Evolutionary conservation across 2,329 filamentous ascomycete species (phyloP).

Genomic region (Fusarium azukiicola): DNA sequence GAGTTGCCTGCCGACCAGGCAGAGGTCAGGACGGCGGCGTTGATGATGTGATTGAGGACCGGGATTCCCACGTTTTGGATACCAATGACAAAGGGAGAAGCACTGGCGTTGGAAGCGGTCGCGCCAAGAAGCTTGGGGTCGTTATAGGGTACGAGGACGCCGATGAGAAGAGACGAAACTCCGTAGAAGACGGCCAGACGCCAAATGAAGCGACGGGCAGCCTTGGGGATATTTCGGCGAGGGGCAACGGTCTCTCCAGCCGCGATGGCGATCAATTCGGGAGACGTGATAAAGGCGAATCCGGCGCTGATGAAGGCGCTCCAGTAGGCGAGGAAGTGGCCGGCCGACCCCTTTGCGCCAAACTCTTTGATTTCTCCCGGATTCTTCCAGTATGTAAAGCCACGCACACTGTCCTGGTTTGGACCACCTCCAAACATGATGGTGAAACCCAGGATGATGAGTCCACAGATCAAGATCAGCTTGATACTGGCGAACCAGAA

Average conservation of each 20-base stretch:
- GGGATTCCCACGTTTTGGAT: constrained; percentile 83
- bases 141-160: constrained; percentile 32
- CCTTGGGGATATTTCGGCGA: constrained; percentile 57
- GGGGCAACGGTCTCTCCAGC: constrained; percentile 60
- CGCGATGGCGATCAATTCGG: constrained; percentile 55
- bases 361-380: constrained; percentile 73
- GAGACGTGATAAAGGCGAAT: constrained; percentile 57
- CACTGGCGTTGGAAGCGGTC: constrained; percentile 67
- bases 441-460: constrained; percentile 70
- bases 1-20: constrained; percentile 82
- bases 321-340: constrained; percentile 80
- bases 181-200: constrained; percentile 57
- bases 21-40: constrained; percentile 83
- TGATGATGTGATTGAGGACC: constrained; percentile 83
- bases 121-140: constrained; percentile 76
- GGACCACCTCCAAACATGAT: constrained; percentile 78
- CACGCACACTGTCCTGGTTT: constrained; percentile 66
- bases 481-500: constrained; percentile 82
- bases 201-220: constrained; percentile 56
- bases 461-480: constrained; percentile 77
- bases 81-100: constrained; percentile 83
- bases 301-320: constrained; percentile 77
- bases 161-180: constrained; percentile 39
- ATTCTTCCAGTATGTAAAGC: constrained; percentile 64
- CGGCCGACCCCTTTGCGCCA: constrained; percentile 68